Percentiles rank a stretch among this genome's conserved stretches.
These are phyloP conservation scores for Nematodospora valgi DNA, from an alignment of 805 yeast genomes.

Conservation along the genomic window DNA sequence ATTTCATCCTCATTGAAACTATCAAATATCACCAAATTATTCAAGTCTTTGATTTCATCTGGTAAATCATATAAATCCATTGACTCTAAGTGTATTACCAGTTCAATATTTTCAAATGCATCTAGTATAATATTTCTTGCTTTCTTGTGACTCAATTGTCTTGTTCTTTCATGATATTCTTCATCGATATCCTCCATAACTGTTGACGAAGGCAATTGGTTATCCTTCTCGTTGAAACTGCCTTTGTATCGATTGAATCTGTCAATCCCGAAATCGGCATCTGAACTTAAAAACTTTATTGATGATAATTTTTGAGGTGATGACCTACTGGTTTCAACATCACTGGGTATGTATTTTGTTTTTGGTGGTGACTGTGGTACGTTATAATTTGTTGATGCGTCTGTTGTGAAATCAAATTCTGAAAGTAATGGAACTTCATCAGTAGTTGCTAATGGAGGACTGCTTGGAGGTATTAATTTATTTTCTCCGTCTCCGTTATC, in stretches of 20 bases:
- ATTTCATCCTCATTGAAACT: constrained; percentile 12
- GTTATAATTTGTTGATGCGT: constrained; percentile 14
- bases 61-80: constrained; percentile 49
- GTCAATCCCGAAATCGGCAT: constrained; percentile 51
- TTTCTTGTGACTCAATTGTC: constrained; percentile 14
- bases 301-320: constrained; percentile 3
- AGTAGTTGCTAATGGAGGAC: constrained; percentile 30
- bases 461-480: constrained; percentile 27
- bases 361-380: constrained; percentile 27
- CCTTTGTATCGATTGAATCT: constrained; percentile 39
- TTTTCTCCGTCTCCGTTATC: constrained; percentile 7
- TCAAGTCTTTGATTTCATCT: constrained; percentile 55
- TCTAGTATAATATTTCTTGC: constrained; percentile 43
- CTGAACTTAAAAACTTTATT: constrained; percentile 21
- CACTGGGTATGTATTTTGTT: constrained; percentile 11
- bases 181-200: constrained; percentile 16
- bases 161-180: constrained; percentile 9
- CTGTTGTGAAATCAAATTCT: constrained; percentile 28
- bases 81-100: constrained; percentile 46
- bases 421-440: constrained; percentile 24
- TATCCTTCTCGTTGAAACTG: constrained; percentile 10
- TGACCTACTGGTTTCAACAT: constrained; percentile 3
- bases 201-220: constrained; percentile 3
- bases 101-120: constrained; percentile 46
- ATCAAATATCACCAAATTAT: constrained; percentile 47